Conservation (phyloP, 371 early-diverging fungal species). For the Massospora cicadina region DNA sequence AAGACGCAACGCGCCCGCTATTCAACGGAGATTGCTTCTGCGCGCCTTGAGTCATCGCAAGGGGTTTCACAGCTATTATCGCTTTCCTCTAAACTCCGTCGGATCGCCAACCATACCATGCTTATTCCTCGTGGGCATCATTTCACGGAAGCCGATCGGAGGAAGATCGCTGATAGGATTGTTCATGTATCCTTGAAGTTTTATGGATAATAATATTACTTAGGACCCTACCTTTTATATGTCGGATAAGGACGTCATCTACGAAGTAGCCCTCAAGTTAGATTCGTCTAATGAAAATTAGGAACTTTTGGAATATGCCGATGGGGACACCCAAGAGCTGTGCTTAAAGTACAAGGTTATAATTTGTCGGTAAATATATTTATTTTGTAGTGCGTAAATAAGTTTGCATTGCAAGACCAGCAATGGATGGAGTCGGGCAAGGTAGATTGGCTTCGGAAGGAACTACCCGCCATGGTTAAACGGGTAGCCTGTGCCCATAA, state of each 20-base stretch:
- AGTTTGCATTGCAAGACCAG: not conserved
- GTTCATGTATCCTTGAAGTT: not conserved
- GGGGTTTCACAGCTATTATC: not conserved
- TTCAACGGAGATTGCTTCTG: not conserved
- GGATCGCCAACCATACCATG: conserved; percentile 1
- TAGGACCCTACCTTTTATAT: conserved; percentile 1
- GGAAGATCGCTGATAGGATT: not conserved
- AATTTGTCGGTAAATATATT: not conserved
- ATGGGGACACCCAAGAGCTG: not conserved
- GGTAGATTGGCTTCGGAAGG: not conserved
- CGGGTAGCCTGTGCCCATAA: conserved; percentile 15
- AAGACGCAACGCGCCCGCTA: not conserved
- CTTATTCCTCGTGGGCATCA: conserved; percentile 1
- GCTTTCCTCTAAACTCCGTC: not conserved
- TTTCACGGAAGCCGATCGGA: not conserved
- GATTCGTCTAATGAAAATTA: not conserved
- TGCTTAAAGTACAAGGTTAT: conserved; percentile 4
- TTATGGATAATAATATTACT: not conserved
- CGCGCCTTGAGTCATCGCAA: too few species aligned
- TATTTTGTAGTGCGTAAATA: not conserved
- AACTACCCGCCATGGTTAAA: conserved; percentile 44
- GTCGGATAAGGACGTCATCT: not conserved
- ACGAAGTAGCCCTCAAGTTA: not conserved
- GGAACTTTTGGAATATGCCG: not conserved
- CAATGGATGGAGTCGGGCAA: conserved; percentile 5